phyloP scores from a whole-genome alignment of 2,329 filamentous ascomycete genomes.

The Ploettnerulaceae sp. region DNA sequence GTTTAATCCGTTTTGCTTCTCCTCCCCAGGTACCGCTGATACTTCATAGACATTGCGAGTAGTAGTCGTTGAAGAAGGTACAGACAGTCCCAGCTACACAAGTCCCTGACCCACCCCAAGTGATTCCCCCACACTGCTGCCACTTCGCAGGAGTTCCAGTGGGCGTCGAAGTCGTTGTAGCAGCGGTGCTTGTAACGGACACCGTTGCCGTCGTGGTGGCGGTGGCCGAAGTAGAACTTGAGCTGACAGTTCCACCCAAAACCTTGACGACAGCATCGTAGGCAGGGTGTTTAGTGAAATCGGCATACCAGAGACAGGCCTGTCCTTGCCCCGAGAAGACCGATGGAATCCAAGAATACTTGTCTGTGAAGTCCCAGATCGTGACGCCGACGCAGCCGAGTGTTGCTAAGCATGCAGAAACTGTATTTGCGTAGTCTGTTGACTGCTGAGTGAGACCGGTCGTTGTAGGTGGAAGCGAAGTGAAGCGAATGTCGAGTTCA shows the following conservation, averaged over 20 bases:
- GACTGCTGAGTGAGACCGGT: slow-evolving; percentile 43
- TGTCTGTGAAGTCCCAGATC: slow-evolving; percentile 32
- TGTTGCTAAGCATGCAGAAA: slow-evolving; percentile 25
- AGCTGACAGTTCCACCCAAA: slow-evolving; percentile 20
- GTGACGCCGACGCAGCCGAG: slow-evolving; percentile 30
- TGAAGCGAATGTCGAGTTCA: slow-evolving; percentile 55
- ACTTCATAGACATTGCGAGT: slow-evolving; percentile 13
- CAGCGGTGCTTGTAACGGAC: neutral
- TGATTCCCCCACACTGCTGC: slow-evolving; percentile 25
- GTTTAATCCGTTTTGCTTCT: neutral
- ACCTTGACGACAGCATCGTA: slow-evolving; percentile 37
- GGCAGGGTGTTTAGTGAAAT: slow-evolving; percentile 41
- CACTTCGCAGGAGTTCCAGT: slow-evolving; percentile 20
- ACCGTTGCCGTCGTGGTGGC: neutral
- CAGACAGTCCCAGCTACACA: slow-evolving; percentile 24
- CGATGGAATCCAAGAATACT: slow-evolving; percentile 39
- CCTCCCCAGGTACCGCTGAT: no score
- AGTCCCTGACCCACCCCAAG: slow-evolving; percentile 16
- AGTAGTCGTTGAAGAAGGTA: slow-evolving; percentile 18
- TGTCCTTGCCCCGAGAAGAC: slow-evolving; percentile 40
- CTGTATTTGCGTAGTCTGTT: slow-evolving; percentile 40
- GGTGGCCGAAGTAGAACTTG: slow-evolving; percentile 2
- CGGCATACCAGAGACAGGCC: slow-evolving; percentile 40
- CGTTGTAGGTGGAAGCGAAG: slow-evolving; percentile 40
- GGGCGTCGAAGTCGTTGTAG: slow-evolving; percentile 1